Evolutionary conservation across 2,329 filamentous ascomycete genomes (phyloP).

Genomic region (Diaporthe helianthi): DNA sequence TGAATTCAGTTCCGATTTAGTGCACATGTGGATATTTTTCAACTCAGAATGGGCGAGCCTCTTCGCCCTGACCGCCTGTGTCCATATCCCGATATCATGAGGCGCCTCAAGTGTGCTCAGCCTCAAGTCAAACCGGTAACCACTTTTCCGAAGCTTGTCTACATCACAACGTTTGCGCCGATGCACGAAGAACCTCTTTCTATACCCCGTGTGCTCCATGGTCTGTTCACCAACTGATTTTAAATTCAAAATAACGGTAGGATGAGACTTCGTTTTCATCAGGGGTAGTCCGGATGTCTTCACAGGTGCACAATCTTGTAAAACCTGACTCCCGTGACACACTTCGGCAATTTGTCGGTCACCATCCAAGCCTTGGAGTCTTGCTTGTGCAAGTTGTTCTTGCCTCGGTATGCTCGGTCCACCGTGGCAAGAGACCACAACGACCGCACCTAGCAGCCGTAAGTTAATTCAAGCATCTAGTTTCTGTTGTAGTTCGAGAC

Average conservation of each 20-base stretch:
- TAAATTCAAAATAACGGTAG: not conserved
- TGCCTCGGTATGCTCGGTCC: not conserved
- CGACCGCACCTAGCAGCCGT: too few relatives aligned
- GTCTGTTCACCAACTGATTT: not conserved
- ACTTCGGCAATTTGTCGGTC: not conserved
- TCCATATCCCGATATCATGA: not conserved
- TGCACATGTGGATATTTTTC: not conserved
- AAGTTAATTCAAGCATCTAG: not conserved
- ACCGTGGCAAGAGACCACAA: not conserved
- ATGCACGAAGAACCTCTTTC: too few relatives aligned
- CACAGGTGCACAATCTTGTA: slow-evolving; percentile 13
- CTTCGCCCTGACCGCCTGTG: not conserved
- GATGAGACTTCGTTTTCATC: too few relatives aligned
- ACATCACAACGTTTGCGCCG: too few relatives aligned
- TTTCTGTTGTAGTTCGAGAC: not conserved
- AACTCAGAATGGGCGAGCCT: not conserved
- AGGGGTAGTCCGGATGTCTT: not conserved
- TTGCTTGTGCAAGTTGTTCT: too few relatives aligned
- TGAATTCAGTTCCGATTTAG: not conserved
- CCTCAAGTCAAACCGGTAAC: not conserved
- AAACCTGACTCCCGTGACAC: not conserved
- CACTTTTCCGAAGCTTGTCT: not conserved
- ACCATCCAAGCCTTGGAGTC: too few relatives aligned
- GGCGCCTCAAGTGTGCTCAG: not conserved
- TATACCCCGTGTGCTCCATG: not conserved